phyloP scores from a whole-genome alignment of 1,284 basidiomycete species.

The Leccinum pachyderme region DNA sequence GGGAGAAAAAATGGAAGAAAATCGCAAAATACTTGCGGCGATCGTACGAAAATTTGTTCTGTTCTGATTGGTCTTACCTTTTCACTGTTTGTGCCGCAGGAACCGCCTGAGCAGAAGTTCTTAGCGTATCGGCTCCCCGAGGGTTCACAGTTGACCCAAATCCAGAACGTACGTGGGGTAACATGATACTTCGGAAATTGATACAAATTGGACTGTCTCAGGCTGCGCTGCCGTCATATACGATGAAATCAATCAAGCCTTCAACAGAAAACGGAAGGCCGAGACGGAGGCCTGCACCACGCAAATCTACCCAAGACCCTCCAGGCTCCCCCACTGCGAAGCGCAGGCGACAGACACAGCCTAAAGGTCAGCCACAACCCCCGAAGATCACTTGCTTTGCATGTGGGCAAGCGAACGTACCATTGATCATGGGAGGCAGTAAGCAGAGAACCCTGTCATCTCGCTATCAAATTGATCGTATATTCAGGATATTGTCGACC shows the following conservation, averaged over 20 bases:
- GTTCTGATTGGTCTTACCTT: background rate
- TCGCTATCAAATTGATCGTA: conserved; percentile 7
- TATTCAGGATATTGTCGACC: conserved; percentile 55
- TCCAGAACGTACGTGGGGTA: conserved; percentile 47
- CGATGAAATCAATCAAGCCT: conserved; percentile 52
- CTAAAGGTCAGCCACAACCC: conserved; percentile 24
- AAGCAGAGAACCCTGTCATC: conserved; percentile 32
- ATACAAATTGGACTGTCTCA: conserved; percentile 21
- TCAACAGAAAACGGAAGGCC: conserved; percentile 35
- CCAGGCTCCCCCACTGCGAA: conserved; percentile 23
- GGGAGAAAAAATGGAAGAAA: conserved; percentile 44
- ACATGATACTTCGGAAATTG: conserved; percentile 1
- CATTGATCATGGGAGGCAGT: conserved; percentile 69
- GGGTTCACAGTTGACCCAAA: conserved; percentile 53
- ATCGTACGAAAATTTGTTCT: conserved; percentile 36
- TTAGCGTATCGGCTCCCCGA: conserved; percentile 56
- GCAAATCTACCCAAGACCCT: conserved; percentile 27
- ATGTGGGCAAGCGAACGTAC: conserved; percentile 66
- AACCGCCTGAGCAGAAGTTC: conserved; percentile 48
- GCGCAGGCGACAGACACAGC: conserved; percentile 30
- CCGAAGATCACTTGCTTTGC: conserved; percentile 53
- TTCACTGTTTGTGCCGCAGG: conserved; percentile 15
- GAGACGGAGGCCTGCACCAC: conserved; percentile 29
- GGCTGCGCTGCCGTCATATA: conserved; percentile 47
- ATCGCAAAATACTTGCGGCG: conserved; percentile 39